Percentiles rank a stretch among this genome's conserved stretches.
Conservation (phyloP, 768 basidiomycete species). For the Auricularia sp. region DNA sequence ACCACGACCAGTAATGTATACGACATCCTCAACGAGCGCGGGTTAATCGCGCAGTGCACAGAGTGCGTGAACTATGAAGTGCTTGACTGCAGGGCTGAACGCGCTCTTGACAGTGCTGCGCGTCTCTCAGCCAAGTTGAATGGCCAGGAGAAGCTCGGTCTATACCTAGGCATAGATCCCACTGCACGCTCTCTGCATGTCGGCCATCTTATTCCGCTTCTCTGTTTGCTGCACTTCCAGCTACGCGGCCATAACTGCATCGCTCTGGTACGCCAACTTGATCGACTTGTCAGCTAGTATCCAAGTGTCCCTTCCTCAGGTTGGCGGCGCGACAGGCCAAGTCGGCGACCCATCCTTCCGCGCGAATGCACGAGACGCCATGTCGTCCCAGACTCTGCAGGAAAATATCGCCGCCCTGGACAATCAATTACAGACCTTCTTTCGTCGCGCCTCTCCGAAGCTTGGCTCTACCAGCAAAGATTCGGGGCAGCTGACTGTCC, state of each 20-base stretch:
- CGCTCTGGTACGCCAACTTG: conserved; percentile 56
- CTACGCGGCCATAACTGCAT: conserved; percentile 74
- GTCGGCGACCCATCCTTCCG: conserved; percentile 95
- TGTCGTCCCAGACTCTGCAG: conserved; percentile 48
- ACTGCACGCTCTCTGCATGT: conserved; percentile 85
- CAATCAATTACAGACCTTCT: conserved; percentile 60
- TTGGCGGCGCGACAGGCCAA: conserved; percentile 93
- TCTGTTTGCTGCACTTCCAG: conserved; percentile 82
- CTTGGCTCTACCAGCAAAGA: not conserved
- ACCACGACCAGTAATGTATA: not conserved
- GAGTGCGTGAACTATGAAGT: not conserved
- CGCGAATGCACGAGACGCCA: conserved; percentile 63
- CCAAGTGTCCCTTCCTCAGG: conserved; percentile 35
- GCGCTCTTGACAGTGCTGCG: not conserved
- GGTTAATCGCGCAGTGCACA: not conserved
- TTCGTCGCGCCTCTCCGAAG: conserved; percentile 39
- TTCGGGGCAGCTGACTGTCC: conserved; percentile 22
- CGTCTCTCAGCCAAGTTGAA: not conserved
- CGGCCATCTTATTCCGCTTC: conserved; percentile 84
- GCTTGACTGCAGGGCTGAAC: not conserved
- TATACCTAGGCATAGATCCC: conserved; percentile 90
- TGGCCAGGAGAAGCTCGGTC: conserved; percentile 20
- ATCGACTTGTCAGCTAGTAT: conserved; percentile 2
- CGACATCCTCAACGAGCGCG: not conserved
- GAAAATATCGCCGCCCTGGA: conserved; percentile 58